phyloP scores from a whole-genome alignment of 176 grass and related monocot genomes.

The Stipa capillata region DNA sequence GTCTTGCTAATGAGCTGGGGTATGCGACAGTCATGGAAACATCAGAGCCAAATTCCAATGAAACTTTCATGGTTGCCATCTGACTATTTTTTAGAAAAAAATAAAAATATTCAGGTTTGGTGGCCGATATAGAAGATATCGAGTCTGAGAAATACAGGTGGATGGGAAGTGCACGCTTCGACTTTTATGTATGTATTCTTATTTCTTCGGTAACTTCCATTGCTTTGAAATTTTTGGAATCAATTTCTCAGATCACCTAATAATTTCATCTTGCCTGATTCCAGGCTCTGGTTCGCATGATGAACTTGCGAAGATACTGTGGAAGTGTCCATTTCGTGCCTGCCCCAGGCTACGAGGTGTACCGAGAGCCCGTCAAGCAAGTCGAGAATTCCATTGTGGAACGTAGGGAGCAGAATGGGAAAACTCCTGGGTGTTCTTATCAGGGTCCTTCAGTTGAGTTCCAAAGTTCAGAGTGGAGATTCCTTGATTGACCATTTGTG shows the following conservation, averaged over 20 bases:
- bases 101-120: no score
- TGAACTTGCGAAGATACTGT: conserved; percentile 55
- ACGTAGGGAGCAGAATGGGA: neutral
- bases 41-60: neutral
- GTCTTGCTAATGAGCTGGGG: conserved; percentile 77
- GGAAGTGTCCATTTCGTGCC: conserved; percentile 53
- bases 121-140: no score
- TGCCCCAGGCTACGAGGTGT: conserved; percentile 61
- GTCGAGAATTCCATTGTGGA: no score
- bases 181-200: no score
- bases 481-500: no score
- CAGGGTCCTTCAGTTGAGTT: no score
- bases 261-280: conserved; percentile 1
- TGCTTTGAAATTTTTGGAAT: neutral
- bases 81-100: neutral
- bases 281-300: conserved; percentile 57
- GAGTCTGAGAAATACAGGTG: no score
- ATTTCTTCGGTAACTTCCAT: no score
- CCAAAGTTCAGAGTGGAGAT: no score
- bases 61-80: neutral
- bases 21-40: conserved; percentile 19
- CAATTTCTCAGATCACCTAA: neutral
- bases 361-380: conserved; percentile 42
- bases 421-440: no score
- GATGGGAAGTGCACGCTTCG: no score